These are phyloP conservation scores for Lentinula detonsa DNA, from an alignment of 768 basidiomycete genomes.

Conservation along the genomic window DNA sequence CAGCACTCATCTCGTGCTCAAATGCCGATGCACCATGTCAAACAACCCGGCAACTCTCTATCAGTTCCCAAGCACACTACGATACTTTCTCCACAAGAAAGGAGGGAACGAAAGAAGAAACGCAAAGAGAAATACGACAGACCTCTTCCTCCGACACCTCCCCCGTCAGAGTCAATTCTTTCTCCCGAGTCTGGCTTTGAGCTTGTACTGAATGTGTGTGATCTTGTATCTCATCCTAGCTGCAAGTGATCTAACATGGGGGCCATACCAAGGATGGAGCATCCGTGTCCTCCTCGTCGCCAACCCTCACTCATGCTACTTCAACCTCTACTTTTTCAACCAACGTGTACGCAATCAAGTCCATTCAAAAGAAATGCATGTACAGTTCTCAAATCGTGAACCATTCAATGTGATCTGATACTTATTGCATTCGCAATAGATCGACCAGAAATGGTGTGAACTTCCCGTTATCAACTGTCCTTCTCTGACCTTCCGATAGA, in stretches of 20 bases:
- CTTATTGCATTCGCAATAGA: neutral
- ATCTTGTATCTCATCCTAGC: neutral
- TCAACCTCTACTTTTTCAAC: neutral
- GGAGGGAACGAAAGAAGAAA: neutral
- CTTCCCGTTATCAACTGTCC: neutral
- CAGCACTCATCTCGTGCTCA: neutral
- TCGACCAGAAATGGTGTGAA: neutral
- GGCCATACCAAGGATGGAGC: neutral
- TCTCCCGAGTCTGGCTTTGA: slow-evolving; percentile 1
- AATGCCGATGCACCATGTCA: neutral
- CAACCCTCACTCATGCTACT: neutral
- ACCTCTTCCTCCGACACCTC: slow-evolving; percentile 1
- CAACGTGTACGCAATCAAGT: neutral
- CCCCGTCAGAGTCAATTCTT: neutral
- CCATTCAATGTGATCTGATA: neutral
- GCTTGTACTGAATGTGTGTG: neutral
- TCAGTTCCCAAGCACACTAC: neutral
- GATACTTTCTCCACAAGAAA: neutral
- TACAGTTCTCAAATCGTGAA: neutral
- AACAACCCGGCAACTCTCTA: neutral
- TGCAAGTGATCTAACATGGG: neutral
- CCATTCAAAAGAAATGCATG: neutral
- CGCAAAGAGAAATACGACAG: neutral
- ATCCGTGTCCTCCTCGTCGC: neutral
- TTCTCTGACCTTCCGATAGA: neutral